phyloP scores from a whole-genome alignment of 2,329 filamentous ascomycete species.

The Didymosphaeria variabile region DNA sequence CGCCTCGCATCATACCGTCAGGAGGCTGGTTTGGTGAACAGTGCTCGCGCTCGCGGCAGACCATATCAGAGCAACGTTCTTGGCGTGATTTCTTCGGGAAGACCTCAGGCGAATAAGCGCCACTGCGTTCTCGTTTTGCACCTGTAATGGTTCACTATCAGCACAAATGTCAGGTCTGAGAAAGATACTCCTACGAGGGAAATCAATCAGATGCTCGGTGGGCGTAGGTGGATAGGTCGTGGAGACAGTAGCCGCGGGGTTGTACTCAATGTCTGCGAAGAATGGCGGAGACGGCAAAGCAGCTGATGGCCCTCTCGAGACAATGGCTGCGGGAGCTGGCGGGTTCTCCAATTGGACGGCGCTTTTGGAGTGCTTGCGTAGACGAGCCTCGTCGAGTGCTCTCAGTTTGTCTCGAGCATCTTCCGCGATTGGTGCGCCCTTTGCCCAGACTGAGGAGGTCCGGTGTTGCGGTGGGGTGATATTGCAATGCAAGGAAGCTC shows the following conservation, averaged over 20 bases:
- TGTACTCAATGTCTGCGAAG: conserved; percentile 29
- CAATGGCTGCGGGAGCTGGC: conserved; percentile 2
- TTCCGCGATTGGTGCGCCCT: conserved; percentile 28
- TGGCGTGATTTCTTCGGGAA: conserved; percentile 26
- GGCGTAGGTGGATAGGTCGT: conserved; percentile 1
- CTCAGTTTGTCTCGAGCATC: conserved; percentile 36
- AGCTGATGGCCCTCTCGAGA: conserved; percentile 2
- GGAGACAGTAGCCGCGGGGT: conserved; percentile 22
- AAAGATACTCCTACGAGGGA: conserved; percentile 15
- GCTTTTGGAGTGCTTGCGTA: conserved; percentile 11
- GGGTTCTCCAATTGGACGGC: conserved; percentile 4
- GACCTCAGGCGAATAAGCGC: conserved; percentile 8
- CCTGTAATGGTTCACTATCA: conserved; percentile 18
- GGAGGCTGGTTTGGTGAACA: background rate
- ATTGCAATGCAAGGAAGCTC: background rate
- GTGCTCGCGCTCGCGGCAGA: background rate
- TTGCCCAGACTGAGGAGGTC: conserved; percentile 29
- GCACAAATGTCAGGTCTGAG: background rate
- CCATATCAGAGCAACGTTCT: conserved; percentile 13
- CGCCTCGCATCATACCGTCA: conserved; percentile 17
- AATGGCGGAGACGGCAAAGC: conserved; percentile 8
- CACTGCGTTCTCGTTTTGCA: conserved; percentile 21
- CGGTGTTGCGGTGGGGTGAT: conserved; percentile 10
- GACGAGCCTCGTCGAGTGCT: conserved; percentile 35
- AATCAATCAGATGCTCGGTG: background rate